phyloP scores from a whole-genome alignment of 2,329 filamentous ascomycete genomes.

The Sordariomycetes sp. region DNA sequence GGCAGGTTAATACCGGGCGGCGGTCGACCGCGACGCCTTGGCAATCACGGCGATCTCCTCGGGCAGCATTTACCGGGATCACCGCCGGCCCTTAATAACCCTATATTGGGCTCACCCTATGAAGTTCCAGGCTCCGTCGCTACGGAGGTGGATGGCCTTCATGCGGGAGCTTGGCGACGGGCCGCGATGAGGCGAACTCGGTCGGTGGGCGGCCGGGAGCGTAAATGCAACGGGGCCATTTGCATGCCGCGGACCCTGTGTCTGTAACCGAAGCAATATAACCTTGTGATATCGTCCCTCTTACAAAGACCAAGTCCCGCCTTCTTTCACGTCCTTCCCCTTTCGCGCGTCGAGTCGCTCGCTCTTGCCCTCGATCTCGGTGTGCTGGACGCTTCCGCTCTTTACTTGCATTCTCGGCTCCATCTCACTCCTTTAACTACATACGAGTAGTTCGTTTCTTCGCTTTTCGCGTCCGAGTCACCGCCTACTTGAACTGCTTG shows the following conservation, averaged over 20 bases:
- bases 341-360: not conserved
- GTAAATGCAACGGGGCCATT: not conserved
- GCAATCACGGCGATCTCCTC: not conserved
- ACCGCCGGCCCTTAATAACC: not conserved
- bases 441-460: not conserved
- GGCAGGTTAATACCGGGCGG: not conserved
- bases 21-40: not conserved
- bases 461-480: not conserved
- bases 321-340: not conserved
- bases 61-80: not conserved
- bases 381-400: slow-evolving; percentile 1
- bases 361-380: not conserved
- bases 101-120: not conserved
- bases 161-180: not conserved
- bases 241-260: not conserved
- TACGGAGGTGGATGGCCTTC: not conserved
- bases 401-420: not conserved
- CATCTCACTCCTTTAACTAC: not conserved
- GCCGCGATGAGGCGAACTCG: not conserved
- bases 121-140: not conserved
- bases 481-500: too few relatives aligned
- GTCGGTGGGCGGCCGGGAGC: not conserved
- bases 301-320: not conserved
- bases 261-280: slow-evolving; percentile 10
- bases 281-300: slow-evolving; percentile 11